These are phyloP conservation scores for Telfairia occidentalis DNA, from an alignment of 331 rosid genomes.

Conservation along the genomic window DNA sequence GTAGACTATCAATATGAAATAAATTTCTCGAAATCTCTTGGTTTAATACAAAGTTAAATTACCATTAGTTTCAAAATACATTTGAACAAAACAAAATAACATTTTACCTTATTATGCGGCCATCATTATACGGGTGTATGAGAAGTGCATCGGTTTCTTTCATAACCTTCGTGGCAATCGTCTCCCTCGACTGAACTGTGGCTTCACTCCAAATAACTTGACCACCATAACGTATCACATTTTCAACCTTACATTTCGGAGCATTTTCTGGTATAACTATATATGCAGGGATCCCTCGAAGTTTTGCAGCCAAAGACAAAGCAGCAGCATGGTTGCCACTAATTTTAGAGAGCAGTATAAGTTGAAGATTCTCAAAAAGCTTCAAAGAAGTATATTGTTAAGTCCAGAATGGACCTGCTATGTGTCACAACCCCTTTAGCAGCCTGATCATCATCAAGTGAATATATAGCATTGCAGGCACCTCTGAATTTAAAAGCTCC, in stretches of 20 bases:
- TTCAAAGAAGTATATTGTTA: conserved; percentile 1
- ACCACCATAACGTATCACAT: conserved; percentile 74
- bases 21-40: not conserved
- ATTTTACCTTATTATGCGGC: conserved; percentile 59
- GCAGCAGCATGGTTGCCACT: conserved; percentile 99
- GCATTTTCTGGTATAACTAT: conserved; percentile 72
- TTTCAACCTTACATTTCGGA: conserved; percentile 76
- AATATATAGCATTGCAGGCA: conserved; percentile 81
- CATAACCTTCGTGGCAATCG: conserved; percentile 42
- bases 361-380: conserved; percentile 13
- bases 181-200: conserved; percentile 58
- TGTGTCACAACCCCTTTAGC: conserved; percentile 83
- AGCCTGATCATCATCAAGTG: conserved; percentile 60
- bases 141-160: conserved; percentile 73
- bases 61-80: not conserved
- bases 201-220: conserved; percentile 62
- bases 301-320: conserved; percentile 82
- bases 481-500: conserved; percentile 95
- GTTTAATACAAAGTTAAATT: not conserved
- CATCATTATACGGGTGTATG: conserved; percentile 73
- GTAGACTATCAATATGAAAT: not conserved
- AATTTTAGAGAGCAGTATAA: conserved; percentile 29
- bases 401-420: conserved; percentile 57
- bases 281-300: conserved; percentile 68
- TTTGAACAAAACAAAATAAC: not conserved